These are phyloP conservation scores for Didymella keratinophila DNA, from an alignment of 2,329 filamentous ascomycete species.

Conservation along the genomic window DNA sequence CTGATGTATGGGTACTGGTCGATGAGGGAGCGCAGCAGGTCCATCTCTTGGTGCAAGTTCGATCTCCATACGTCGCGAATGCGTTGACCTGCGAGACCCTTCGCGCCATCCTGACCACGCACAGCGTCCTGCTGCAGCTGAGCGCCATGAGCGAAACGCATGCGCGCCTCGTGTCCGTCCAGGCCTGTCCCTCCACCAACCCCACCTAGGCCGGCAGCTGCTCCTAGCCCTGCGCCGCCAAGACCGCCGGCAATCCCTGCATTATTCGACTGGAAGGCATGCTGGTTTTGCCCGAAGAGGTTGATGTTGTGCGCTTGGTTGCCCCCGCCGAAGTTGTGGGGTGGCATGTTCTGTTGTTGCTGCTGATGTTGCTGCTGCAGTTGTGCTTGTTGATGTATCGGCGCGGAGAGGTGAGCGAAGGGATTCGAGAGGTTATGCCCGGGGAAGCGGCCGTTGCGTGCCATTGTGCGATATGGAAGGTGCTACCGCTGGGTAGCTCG, in stretches of 20 bases:
- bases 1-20: conserved; percentile 95
- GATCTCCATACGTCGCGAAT: conserved; percentile 97
- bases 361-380: conserved; percentile 52
- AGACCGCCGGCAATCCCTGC: conserved; percentile 61
- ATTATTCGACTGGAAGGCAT: conserved; percentile 59
- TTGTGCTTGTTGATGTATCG: conserved; percentile 57
- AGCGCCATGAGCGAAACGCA: conserved; percentile 82
- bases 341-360: conserved; percentile 61
- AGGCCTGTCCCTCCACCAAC: conserved; percentile 69
- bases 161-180: conserved; percentile 84
- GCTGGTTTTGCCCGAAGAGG: conserved; percentile 55
- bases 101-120: conserved; percentile 62
- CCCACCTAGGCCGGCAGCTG: conserved; percentile 61
- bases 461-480: conserved; percentile 55
- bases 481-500: conserved; percentile 30
- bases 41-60: conserved; percentile 92
- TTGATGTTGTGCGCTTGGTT: conserved; percentile 69
- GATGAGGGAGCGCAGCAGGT: conserved; percentile 78
- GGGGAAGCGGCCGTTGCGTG: conserved; percentile 66
- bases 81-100: conserved; percentile 70
- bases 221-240: conserved; percentile 65
- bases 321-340: conserved; percentile 69
- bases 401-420: conserved; percentile 63
- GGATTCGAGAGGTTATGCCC: conserved; percentile 66
- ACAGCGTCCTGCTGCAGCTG: conserved; percentile 59